Evolutionary conservation across 1,284 basidiomycete species (phyloP), one percentile per base, ranked within the genome.

Genomic region (Ganoderma sp.): DNA sequence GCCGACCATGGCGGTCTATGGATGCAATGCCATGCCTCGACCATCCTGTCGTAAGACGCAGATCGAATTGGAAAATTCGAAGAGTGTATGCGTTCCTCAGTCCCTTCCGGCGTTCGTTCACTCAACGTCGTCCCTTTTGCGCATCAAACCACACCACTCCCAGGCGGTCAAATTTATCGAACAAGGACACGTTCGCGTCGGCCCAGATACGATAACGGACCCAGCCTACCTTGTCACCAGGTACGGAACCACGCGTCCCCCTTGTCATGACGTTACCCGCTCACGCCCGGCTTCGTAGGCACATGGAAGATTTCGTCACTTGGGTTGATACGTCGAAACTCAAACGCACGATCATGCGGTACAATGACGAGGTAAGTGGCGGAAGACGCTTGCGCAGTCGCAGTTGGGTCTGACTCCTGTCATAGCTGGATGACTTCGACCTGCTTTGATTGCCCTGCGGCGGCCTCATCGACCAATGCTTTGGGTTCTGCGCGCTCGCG

Each of bases 251-350:
- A n/a, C 41, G 58, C 39, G 12, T 5, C 58, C 39, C 22, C 39
- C 22, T 42, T 42, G 39, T 60, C 42, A 42, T 60, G 41, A 12
- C 58, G 58, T 15, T 17, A 15, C n/a, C 43, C 54, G 28, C 48
- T 62, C 61, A 54, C 64, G 62, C 61, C 52, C 42, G 58, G 32
- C 65, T 73, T 71, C 12, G 14, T 68, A 93, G 92, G 75, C 95
- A 96, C 75, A 97, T 98, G 95, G 97, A 99, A 79, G 98, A 99
- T 84, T 99, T 98, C 81, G 96, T 99, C 60, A 99, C 98, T 25
- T 99, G 98, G 98, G 96, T 99, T 19, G 97, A 99, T 80, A 97
- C 96, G 32, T 96, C 93, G 73, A 98, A 97, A 79, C 88, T 99
- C 79, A 99, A 98, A 88, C 88, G 97, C 71, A 97, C 95, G 0